Percentiles rank a stretch among this genome's conserved stretches.
These are phyloP conservation scores for Lepiota venenata DNA, from an alignment of 768 basidiomycete species.

Conservation along the genomic window DNA sequence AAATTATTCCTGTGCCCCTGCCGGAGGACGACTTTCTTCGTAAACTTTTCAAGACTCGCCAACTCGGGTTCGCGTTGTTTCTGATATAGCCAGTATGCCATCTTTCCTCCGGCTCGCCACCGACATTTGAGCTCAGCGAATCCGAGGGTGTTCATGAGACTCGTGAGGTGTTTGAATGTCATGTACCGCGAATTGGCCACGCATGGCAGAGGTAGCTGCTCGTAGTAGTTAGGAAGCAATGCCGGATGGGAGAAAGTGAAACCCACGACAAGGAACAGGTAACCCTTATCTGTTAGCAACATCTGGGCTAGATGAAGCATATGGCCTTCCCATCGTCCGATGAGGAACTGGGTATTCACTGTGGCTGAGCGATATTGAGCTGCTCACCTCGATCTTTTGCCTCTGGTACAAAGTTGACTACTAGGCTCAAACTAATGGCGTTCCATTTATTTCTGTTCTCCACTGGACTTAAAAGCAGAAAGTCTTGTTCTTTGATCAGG, in stretches of 20 bases:
- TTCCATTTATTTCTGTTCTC: slow-evolving; percentile 65
- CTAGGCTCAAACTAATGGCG: slow-evolving; percentile 80
- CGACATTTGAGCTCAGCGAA: slow-evolving; percentile 56
- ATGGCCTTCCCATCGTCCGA: slow-evolving; percentile 40
- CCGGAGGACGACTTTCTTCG: slow-evolving; percentile 52
- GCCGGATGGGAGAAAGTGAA: not conserved
- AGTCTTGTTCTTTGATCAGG: slow-evolving; percentile 81
- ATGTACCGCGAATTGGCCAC: slow-evolving; percentile 84
- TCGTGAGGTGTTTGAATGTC: slow-evolving; percentile 51
- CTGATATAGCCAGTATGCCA: slow-evolving; percentile 84
- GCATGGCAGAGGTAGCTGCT: slow-evolving; percentile 81
- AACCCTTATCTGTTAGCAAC: slow-evolving; percentile 51
- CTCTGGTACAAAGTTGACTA: slow-evolving; percentile 85
- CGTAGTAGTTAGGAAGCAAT: not conserved
- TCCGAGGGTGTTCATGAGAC: slow-evolving; percentile 59
- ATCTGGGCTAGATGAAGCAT: slow-evolving; percentile 65
- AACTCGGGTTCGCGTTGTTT: slow-evolving; percentile 26
- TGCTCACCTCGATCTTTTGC: slow-evolving; percentile 67
- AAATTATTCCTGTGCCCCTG: slow-evolving; percentile 80
- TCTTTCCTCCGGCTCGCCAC: slow-evolving; percentile 74
- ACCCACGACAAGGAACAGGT: slow-evolving; percentile 71
- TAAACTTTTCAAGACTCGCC: not conserved
- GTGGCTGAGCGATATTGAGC: not conserved
- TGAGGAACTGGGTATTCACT: not conserved
- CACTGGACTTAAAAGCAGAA: slow-evolving; percentile 56